A percentile compares a stretch with the other conserved stretches of the same genome.
Evolutionary conservation across 176 grass and related monocot genomes (phyloP).

Genomic region (Carex cristatella): DNA sequence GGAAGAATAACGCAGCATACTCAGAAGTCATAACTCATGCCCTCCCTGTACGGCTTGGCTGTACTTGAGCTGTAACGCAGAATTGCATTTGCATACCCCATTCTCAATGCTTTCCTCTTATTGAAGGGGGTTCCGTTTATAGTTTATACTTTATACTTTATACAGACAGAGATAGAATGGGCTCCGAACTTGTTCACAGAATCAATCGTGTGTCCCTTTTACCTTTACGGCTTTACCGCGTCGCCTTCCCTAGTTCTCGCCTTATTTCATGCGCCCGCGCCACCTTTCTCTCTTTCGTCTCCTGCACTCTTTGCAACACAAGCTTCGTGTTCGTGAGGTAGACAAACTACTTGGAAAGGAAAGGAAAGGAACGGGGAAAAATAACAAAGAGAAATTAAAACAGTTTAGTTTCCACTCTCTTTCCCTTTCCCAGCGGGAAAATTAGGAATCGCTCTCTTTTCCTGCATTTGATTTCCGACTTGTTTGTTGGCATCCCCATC

Average conservation of each 20-base stretch:
- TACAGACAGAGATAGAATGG: no score
- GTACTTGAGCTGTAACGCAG: no score
- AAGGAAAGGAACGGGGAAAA: neutral
- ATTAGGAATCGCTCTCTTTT: neutral
- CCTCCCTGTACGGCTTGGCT: no score
- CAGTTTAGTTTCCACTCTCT: conserved; percentile 7
- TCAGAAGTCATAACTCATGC: no score
- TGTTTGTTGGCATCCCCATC: neutral
- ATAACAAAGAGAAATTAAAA: neutral
- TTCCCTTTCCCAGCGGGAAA: neutral
- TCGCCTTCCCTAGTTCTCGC: conserved; percentile 9
- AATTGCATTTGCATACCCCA: no score
- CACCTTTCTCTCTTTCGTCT: conserved; percentile 1
- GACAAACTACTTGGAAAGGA: neutral
- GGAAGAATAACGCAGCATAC: no score
- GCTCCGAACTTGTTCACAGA: neutral
- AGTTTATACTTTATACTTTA: no score
- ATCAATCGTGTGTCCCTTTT: neutral
- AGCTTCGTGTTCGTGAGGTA: neutral
- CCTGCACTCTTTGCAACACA: neutral
- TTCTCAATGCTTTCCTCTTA: no score
- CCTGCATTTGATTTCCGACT: conserved; percentile 1
- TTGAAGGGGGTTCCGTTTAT: no score
- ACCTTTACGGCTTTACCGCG: neutral
- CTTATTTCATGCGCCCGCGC: conserved; percentile 29